Conservation (phyloP, 805 yeast genomes). For the Lachancea waltii region DNA sequence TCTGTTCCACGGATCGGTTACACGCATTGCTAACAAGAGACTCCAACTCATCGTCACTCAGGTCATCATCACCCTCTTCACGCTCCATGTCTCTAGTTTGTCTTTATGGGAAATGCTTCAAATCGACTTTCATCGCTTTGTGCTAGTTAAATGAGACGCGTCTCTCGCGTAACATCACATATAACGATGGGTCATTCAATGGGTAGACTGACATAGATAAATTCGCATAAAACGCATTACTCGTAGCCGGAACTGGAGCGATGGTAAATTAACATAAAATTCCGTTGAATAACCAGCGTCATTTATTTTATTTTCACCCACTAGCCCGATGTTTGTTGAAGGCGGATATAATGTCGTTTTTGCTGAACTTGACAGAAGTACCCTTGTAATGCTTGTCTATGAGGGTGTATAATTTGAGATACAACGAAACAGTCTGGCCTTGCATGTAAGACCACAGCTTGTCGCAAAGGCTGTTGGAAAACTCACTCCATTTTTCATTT, state of each 20-base stretch:
- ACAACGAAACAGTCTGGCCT: constrained; percentile 51
- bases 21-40: constrained; percentile 29
- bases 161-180: too few species aligned
- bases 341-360: constrained; percentile 51
- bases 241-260: too few species aligned
- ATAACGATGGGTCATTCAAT: too few species aligned
- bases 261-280: too few species aligned
- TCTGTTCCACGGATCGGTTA: constrained; percentile 30
- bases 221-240: too few species aligned
- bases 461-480: constrained; percentile 42
- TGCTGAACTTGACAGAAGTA: constrained; percentile 43
- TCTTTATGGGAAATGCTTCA: too few species aligned
- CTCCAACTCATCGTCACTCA: constrained; percentile 31
- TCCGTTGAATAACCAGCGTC: too few species aligned
- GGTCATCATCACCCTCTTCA: constrained; percentile 1
- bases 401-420: constrained; percentile 48
- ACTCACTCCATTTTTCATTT: constrained; percentile 19
- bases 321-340: constrained; percentile 34
- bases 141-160: too few species aligned
- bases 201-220: too few species aligned
- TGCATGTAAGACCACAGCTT: constrained; percentile 68
- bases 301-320: background rate
- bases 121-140: too few species aligned
- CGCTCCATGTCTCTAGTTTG: constrained; percentile 4
- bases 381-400: constrained; percentile 52